Conservation (phyloP, 495 filamentous ascomycete species). For the Beverwykella pulmonaria region DNA sequence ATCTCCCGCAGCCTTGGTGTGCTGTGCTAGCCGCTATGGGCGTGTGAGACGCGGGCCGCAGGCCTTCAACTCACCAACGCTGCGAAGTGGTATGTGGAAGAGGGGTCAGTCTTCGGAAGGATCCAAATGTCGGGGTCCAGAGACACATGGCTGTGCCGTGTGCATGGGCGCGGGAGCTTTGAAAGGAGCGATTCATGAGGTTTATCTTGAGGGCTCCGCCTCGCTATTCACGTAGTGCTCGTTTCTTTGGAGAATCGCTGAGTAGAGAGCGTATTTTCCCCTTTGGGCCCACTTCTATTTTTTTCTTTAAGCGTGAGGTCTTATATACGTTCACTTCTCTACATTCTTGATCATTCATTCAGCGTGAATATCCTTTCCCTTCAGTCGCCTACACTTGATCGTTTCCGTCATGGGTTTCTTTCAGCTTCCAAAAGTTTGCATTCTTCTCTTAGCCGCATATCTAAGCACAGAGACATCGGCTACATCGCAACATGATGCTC, state of each 20-base stretch:
- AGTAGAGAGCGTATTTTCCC: not conserved
- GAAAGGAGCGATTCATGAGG: not conserved
- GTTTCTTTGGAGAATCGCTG: not conserved
- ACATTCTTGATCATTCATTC: not conserved
- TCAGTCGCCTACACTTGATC: not conserved
- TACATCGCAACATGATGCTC: not conserved
- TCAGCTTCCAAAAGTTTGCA: conserved; percentile 7
- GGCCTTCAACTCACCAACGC: not conserved
- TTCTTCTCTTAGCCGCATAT: conserved; percentile 12
- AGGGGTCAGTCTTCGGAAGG: not conserved
- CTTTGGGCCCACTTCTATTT: not conserved
- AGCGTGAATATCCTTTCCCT: not conserved
- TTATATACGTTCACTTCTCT: not conserved
- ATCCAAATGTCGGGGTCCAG: not conserved
- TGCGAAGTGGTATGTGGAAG: not conserved
- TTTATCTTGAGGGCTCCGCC: not conserved
- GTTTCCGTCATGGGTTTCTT: conserved; percentile 20
- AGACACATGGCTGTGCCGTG: conserved; percentile 1
- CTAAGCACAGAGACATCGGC: conserved; percentile 6
- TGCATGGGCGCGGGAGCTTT: not conserved
- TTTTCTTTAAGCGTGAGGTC: not conserved
- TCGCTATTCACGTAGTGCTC: not conserved
- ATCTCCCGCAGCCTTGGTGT: not conserved
- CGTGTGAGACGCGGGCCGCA: not conserved
- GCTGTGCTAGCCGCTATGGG: not conserved